A percentile compares a stretch with the other conserved stretches of the same genome.
Conservation (phyloP, 192 early-diverging fungal species). For the Entrophospora sp. region DNA sequence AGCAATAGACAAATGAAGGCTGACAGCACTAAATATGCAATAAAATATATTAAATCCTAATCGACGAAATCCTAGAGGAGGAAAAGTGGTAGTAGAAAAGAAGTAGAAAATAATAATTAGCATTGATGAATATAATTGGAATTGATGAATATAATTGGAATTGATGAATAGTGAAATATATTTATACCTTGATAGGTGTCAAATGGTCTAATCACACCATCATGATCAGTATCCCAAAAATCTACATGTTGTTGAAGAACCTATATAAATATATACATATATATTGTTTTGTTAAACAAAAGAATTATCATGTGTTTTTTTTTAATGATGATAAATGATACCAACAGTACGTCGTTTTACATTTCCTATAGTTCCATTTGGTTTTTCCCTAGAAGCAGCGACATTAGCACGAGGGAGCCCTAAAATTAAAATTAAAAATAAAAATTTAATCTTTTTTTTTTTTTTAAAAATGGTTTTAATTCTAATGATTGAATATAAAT, state of each 20-base stretch:
- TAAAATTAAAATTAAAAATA: no score
- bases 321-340: no score
- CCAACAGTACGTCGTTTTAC: background rate
- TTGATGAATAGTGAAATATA: background rate
- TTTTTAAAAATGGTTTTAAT: no score
- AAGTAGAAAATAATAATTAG: no score
- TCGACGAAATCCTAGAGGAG: slow-evolving; percentile 24
- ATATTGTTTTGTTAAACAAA: no score
- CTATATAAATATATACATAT: background rate
- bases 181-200: slow-evolving; percentile 23
- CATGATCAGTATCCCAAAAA: slow-evolving; percentile 37
- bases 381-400: slow-evolving; percentile 7
- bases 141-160: background rate
- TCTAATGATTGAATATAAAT: no score
- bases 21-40: slow-evolving; percentile 24
- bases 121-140: background rate
- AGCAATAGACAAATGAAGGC: slow-evolving; percentile 34
- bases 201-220: slow-evolving; percentile 35
- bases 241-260: slow-evolving; percentile 46
- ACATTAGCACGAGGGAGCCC: slow-evolving; percentile 5
- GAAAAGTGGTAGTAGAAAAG: background rate
- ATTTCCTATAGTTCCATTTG: background rate
- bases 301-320: no score
- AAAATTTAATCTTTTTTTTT: no score
- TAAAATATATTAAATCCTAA: slow-evolving; percentile 40